phyloP scores from a whole-genome alignment of 345 rosid genomes.

The Viola odorata region DNA sequence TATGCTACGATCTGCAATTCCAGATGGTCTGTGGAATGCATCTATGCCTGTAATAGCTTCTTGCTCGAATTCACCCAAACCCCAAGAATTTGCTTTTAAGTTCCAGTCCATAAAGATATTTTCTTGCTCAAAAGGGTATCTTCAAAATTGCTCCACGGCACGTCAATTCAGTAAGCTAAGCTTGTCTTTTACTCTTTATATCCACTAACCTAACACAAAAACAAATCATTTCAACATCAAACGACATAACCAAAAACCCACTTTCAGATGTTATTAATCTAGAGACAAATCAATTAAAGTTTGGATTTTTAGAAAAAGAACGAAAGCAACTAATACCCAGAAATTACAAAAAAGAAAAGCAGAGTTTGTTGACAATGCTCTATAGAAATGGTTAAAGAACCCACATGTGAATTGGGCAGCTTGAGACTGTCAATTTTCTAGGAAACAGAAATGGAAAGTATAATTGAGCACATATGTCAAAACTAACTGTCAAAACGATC shows the following conservation, averaged over 20 bases:
- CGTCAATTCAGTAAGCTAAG: constrained; percentile 5
- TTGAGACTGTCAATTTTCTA: constrained; percentile 6
- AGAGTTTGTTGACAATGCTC: background rate
- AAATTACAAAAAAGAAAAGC: background rate
- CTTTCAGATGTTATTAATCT: too few relatives aligned
- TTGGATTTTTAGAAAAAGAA: too few relatives aligned
- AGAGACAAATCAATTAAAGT: background rate
- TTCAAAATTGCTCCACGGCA: constrained; percentile 20
- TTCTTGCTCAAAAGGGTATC: constrained; percentile 7
- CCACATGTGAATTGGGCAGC: background rate
- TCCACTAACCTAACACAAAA: constrained; percentile 10
- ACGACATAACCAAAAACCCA: constrained; percentile 12
- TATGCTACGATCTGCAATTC: constrained; percentile 25
- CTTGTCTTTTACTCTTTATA: constrained; percentile 12
- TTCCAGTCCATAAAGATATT: constrained; percentile 65
- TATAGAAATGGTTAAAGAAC: too few relatives aligned
- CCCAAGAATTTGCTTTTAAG: constrained; percentile 50
- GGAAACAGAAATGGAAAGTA: background rate
- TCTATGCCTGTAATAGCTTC: constrained; percentile 36
- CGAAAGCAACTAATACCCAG: background rate
- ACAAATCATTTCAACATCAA: constrained; percentile 12
- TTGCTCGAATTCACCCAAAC: constrained; percentile 47
- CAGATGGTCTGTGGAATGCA: constrained; percentile 35
- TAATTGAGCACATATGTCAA: background rate
- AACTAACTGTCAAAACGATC: background rate